Evolutionary conservation across 495 filamentous ascomycete genomes (phyloP), one percentile per base, ranked within the genome.

Genomic region (Talaromyces thailandensis): DNA sequence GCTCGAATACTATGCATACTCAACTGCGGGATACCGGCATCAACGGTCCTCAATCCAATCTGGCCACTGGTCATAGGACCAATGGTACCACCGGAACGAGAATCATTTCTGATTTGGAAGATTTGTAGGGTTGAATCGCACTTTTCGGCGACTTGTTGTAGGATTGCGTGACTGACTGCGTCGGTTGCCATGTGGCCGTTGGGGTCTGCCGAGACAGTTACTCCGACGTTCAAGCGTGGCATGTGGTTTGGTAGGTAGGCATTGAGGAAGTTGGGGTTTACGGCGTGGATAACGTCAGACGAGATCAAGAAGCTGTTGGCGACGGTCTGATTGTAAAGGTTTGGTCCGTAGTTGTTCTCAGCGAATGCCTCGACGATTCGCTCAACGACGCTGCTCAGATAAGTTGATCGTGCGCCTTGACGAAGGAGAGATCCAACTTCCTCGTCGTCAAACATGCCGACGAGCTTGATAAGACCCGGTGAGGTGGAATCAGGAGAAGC

Each of bases 141-240:
- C 50, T 87, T 86, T 53, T 88, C 84, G 4, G 90, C 91, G 51
- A 94, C 79, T 16, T 87, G 82, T 66, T 86, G 82, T 18, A 97
- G 75, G 55, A 97, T 79, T 0, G 88, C 86, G 25, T 87, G 86
- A 52, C 86, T 91, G 29, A 95, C 86, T 62, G 86, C 84, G 69
- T 97, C 93, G 11, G 90, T 95, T 11, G 90, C 93, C 87, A 93
- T 94, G 74, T 97, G 92, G 0, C 91, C 94, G 64, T 95, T 96
- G 31, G 85, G 84, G 71, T 97, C 94, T n/a, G 86, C 85, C 37
- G 86, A 87, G 25, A 98, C 79, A n/a, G 86, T 83, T 8, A 94
- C 81, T 31, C 94, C 94, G 52, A 91, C 84, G 74, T 97, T 98
- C n/a, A 98, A 81, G 3, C 89, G 84, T 6, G 94, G 93, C 1